Conservation (phyloP, 2,329 filamentous ascomycete genomes). For the Hypoxylon sp. region DNA sequence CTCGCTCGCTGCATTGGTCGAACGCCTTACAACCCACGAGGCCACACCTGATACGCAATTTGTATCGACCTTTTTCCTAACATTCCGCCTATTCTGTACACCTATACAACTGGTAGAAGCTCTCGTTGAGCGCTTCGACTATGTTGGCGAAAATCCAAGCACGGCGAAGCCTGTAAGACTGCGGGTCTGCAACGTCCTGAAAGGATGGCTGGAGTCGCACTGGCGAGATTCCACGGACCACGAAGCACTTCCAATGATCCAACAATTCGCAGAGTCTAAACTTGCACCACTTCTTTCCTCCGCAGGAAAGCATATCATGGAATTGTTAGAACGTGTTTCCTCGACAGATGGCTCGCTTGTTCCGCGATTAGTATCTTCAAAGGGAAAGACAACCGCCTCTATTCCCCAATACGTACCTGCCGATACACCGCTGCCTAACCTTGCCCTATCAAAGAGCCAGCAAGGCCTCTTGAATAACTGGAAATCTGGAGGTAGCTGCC, state of each 20-base stretch:
- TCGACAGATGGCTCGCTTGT: constrained; percentile 78
- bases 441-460: constrained; percentile 79
- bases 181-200: constrained; percentile 95
- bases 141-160: constrained; percentile 79
- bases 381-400: constrained; percentile 86
- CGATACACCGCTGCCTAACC: constrained; percentile 74
- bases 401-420: constrained; percentile 74
- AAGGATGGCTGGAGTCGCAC: constrained; percentile 95
- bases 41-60: constrained; percentile 92
- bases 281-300: constrained; percentile 74
- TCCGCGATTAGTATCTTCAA: constrained; percentile 82
- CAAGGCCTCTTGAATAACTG: constrained; percentile 75
- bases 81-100: constrained; percentile 91
- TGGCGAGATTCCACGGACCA: constrained; percentile 87
- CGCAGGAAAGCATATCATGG: constrained; percentile 81
- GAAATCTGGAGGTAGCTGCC: constrained; percentile 73
- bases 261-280: constrained; percentile 79
- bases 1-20: constrained; percentile 88
- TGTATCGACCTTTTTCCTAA: constrained; percentile 94
- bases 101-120: constrained; percentile 80
- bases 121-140: constrained; percentile 91
- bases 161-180: constrained; percentile 84
- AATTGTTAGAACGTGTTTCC: constrained; percentile 81
- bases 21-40: constrained; percentile 91
- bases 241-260: constrained; percentile 77